Percentiles rank a stretch among this genome's conserved stretches.
These are phyloP conservation scores for Chlamydomonas sp. DNA, from an alignment of 139 green algal genomes.

Conservation along the genomic window DNA sequence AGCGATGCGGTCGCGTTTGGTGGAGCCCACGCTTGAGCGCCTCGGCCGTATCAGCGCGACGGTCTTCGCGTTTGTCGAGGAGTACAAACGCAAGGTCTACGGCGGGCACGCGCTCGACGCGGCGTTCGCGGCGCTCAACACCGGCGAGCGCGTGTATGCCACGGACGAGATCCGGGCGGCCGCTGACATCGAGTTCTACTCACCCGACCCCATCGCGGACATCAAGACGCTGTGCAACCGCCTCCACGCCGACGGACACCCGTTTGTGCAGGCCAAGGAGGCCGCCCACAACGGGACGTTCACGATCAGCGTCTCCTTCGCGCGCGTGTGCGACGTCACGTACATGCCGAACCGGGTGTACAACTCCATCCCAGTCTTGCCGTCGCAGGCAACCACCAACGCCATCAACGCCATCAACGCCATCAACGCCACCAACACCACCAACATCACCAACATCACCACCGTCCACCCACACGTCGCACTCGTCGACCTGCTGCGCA, in stretches of 20 bases:
- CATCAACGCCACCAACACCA: not conserved
- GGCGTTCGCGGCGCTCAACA: not conserved
- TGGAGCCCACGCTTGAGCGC: not conserved
- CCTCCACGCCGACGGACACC: constrained; percentile 6
- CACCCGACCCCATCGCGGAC: constrained; percentile 3
- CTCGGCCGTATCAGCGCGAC: not conserved
- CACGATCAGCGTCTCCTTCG: constrained; percentile 12
- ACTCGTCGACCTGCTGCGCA: constrained; percentile 4
- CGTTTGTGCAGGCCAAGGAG: constrained; percentile 6
- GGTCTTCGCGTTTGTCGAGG: not conserved
- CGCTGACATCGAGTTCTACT: constrained; percentile 12
- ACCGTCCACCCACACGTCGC: not conserved
- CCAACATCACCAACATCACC: not conserved
- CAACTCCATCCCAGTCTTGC: not conserved
- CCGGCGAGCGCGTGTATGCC: not conserved
- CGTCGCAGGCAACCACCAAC: too few species aligned
- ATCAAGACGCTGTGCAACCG: not conserved
- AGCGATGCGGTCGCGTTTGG: not conserved
- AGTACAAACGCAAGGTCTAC: not conserved
- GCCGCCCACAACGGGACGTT: not conserved
- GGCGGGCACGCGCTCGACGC: not conserved
- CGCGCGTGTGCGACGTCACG: constrained; percentile 10
- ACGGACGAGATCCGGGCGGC: not conserved
- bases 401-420: not conserved
- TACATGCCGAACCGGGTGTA: not conserved